Conservation (phyloP, 2,329 filamentous ascomycete genomes). For the Alternaria solani region DNA sequence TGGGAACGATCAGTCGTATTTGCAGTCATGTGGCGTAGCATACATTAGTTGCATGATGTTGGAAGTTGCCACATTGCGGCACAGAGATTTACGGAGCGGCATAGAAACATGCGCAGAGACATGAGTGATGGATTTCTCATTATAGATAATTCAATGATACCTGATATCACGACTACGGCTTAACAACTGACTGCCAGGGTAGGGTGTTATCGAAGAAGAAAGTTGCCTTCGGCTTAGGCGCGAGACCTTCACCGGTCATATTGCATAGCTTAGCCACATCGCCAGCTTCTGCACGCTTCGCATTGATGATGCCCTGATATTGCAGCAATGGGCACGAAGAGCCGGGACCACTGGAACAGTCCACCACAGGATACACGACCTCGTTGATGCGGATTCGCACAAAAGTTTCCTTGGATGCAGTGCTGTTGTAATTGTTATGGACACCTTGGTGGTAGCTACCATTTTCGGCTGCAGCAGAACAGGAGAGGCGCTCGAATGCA, state of each 20-base stretch:
- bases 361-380: slow-evolving; percentile 64
- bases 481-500: slow-evolving; percentile 69
- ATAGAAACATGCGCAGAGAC: neutral
- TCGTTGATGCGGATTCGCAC: slow-evolving; percentile 69
- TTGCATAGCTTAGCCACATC: slow-evolving; percentile 60
- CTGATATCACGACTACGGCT: slow-evolving; percentile 15
- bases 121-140: neutral
- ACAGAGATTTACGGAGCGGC: neutral
- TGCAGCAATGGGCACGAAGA: slow-evolving; percentile 42
- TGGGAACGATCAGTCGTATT: neutral
- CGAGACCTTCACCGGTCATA: slow-evolving; percentile 25
- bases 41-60: neutral
- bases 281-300: slow-evolving; percentile 58
- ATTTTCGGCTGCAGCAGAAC: slow-evolving; percentile 38
- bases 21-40: neutral
- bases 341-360: slow-evolving; percentile 64
- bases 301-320: slow-evolving; percentile 51
- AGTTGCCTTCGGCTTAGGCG: slow-evolving; percentile 27
- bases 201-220: slow-evolving; percentile 40
- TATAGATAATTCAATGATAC: neutral
- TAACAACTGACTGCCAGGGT: slow-evolving; percentile 33
- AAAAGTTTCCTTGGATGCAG: slow-evolving; percentile 49
- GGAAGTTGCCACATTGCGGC: neutral
- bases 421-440: slow-evolving; percentile 7
- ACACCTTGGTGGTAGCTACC: neutral